Conservation (phyloP, 768 basidiomycete species). For the Lentinus brumalis region DNA sequence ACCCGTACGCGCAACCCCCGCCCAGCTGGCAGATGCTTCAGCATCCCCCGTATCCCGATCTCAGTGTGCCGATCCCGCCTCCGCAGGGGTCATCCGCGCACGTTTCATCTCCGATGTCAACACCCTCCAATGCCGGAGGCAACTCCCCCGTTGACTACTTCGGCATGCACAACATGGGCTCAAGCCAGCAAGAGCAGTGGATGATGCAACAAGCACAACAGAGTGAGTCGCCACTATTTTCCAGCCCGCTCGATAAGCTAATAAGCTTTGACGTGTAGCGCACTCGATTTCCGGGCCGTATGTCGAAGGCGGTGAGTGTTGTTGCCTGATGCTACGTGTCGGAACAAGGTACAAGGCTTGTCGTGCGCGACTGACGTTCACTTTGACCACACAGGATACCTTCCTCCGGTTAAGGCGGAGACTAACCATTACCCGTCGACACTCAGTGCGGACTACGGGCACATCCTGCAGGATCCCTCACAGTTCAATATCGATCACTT, state of each 20-base stretch:
- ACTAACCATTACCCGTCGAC: conserved; percentile 3
- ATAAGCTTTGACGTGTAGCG: background rate
- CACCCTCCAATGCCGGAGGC: conserved; percentile 11
- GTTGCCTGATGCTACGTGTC: background rate
- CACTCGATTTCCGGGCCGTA: conserved; percentile 12
- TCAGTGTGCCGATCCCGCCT: background rate
- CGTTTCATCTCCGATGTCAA: conserved; percentile 20
- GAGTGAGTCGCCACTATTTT: conserved; percentile 1
- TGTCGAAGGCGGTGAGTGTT: conserved; percentile 11
- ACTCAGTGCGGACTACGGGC: conserved; percentile 12
- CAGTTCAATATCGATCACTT: conserved; percentile 11
- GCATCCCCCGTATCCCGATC: conserved; percentile 17
- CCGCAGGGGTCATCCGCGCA: conserved; percentile 8
- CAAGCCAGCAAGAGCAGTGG: conserved; percentile 12
- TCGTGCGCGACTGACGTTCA: conserved; percentile 5
- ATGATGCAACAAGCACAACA: conserved; percentile 7
- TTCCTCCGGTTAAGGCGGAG: conserved; percentile 16
- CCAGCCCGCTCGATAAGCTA: background rate
- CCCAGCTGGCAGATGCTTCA: conserved; percentile 8
- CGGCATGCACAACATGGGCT: conserved; percentile 1
- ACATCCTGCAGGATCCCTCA: conserved; percentile 12
- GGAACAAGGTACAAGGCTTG: background rate
- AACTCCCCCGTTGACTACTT: conserved; percentile 20
- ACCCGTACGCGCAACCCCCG: conserved; percentile 6
- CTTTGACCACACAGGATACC: background rate